A percentile compares a stretch with the other conserved stretches of the same genome.
Evolutionary conservation across 257 asterid species (phyloP).

Genomic region (Echium plantagineum): DNA sequence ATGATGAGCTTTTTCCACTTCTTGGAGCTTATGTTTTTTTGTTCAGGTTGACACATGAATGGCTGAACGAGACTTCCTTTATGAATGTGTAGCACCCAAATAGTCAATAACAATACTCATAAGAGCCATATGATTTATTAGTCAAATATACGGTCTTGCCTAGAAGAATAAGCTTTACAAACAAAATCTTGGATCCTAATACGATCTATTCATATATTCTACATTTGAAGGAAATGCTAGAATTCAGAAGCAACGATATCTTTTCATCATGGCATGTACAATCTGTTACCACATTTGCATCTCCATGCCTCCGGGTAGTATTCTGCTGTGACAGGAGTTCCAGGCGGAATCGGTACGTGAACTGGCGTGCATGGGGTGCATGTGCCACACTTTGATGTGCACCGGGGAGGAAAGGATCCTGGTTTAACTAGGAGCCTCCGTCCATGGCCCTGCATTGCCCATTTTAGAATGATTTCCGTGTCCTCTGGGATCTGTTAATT

Average conservation of each 20-base stretch:
- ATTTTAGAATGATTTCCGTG: background rate
- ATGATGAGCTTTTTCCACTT: too few relatives aligned
- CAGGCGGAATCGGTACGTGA: constrained; percentile 7
- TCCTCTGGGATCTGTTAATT: too few relatives aligned
- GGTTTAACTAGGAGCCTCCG: background rate
- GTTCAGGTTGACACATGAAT: too few relatives aligned
- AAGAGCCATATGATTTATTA: too few relatives aligned
- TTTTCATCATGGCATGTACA: constrained; percentile 21
- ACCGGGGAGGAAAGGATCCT: constrained; percentile 10
- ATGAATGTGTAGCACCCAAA: background rate
- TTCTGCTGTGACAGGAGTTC: constrained; percentile 2
- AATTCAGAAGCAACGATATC: background rate
- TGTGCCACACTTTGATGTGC: constrained; percentile 8
- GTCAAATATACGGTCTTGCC: background rate
- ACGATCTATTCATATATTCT: background rate
- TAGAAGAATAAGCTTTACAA: background rate
- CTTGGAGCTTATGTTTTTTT: too few relatives aligned
- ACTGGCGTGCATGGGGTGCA: constrained; percentile 7
- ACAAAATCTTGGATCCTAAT: background rate
- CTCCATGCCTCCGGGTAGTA: constrained; percentile 36
- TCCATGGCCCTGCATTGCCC: constrained; percentile 5
- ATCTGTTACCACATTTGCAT: constrained; percentile 23
- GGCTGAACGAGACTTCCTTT: too few relatives aligned
- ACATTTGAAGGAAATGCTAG: background rate
- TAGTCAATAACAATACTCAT: too few relatives aligned